phyloP scores from a whole-genome alignment of 208 protist genomes.

The Acanthamoeba royreba region DNA sequence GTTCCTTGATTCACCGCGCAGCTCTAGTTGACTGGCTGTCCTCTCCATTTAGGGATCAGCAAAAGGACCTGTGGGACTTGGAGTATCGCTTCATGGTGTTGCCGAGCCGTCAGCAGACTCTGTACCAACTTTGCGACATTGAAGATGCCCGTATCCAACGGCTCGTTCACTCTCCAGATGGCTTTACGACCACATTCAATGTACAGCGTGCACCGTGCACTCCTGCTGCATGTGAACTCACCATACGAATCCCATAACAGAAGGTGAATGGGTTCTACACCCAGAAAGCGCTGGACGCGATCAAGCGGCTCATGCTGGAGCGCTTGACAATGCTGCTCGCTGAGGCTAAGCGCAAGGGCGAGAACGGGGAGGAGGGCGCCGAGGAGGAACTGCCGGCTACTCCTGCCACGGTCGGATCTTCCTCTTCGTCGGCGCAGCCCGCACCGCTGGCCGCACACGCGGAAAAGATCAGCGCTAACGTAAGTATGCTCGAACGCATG shows the following conservation, averaged over 20 bases:
- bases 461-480: background rate
- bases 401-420: background rate
- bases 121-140: slow-evolving; percentile 17
- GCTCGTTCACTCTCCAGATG: background rate
- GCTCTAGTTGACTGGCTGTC: background rate
- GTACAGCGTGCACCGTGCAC: background rate
- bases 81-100: background rate
- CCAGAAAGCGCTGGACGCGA: background rate
- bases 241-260: background rate
- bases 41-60: background rate
- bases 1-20: background rate
- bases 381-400: background rate
- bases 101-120: background rate
- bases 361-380: background rate
- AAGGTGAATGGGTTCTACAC: background rate
- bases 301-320: background rate
- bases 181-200: background rate
- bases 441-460: background rate
- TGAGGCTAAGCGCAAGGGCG: background rate
- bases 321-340: background rate
- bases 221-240: background rate
- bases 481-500: background rate
- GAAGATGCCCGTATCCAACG: background rate
- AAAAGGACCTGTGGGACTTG: background rate
- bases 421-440: background rate